Base-by-base conservation (phyloP, 2,329 filamentous ascomycete species). In the Talaromyces sp. region DNA sequence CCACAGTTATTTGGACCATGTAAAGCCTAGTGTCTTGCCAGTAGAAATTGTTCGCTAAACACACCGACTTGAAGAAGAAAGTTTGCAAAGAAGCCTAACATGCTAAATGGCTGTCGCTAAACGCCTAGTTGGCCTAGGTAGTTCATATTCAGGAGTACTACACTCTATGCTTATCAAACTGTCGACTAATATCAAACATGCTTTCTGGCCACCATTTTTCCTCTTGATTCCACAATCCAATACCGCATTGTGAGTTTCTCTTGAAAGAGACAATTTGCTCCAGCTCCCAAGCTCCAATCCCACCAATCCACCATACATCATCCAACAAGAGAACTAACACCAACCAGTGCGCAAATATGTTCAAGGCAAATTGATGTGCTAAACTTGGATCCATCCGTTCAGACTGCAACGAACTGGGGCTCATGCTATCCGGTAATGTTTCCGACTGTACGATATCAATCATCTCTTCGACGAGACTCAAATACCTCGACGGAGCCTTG, bases 391-490 rank as follows among this genome's bases (percentile, higher is more conserved):
- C 22, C n/a, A 46, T 35, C 4, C 29, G 27, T 19, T 50, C 49
- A 9, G 51, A 27, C 4, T 13, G 51, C 43, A 22, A 43, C 48
- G 30, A 20, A 49, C 32, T 29, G 22, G 24, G 52, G 52, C 33
- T 19, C 36, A 16, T 43, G 19, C 20, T 47, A 42, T 22, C 35
- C 39, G 16, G 52, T 41, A 20, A 33, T 24, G 7, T 50, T 22
- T 16, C 14, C 37, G 17, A 49, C 45, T 16, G n/a, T 13, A 16
- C n/a, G 20, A 39, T n/a, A 17, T 62, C 59, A 0, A 76, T 54
- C 4, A 67, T 67, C 3, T 64, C 64, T 39, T 75, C 70, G 2
- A 78, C 63, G 1, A 76, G 52, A 1, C 47, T 62, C 0, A 78
- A 55, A 29, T 63, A 78, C 0, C 65, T 55, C 1, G 56, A 51